phyloP scores from a whole-genome alignment of 345 rosid species.

The Noccaea bulbosa region DNA sequence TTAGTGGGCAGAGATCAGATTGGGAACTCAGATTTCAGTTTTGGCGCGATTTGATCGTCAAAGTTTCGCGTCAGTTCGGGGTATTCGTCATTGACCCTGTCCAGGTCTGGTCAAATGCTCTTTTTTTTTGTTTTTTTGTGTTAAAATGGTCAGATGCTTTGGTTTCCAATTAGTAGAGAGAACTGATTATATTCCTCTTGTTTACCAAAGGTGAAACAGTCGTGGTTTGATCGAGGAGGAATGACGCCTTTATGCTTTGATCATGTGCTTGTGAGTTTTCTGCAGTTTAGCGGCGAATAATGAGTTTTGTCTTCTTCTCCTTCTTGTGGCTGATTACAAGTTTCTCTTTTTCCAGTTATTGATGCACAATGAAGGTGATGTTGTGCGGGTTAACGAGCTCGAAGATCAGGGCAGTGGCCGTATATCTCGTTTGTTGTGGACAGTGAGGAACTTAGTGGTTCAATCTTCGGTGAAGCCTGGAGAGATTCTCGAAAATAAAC shows the following conservation, averaged over 20 bases:
- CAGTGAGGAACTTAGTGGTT: constrained; percentile 56
- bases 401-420: constrained; percentile 59
- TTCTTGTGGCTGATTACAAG: constrained; percentile 22
- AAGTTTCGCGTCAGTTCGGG: constrained; percentile 59
- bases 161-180: neutral
- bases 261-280: constrained; percentile 69
- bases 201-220: constrained; percentile 53
- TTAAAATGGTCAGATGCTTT: neutral
- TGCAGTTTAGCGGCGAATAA: constrained; percentile 8
- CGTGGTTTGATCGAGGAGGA: constrained; percentile 81
- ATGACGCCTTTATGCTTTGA: constrained; percentile 84
- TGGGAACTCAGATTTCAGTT: constrained; percentile 77
- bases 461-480: constrained; percentile 51
- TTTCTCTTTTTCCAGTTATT: constrained; percentile 52
- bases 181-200: constrained; percentile 3
- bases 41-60: constrained; percentile 78
- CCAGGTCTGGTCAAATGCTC: constrained; percentile 53
- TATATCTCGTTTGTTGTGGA: constrained; percentile 56
- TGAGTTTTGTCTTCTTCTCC: neutral
- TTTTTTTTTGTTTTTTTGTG: no score
- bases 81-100: constrained; percentile 55
- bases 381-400: constrained; percentile 54
- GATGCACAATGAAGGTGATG: constrained; percentile 86
- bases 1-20: constrained; percentile 88
- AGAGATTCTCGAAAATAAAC: constrained; percentile 51